Evolutionary conservation across 2,329 filamentous ascomycete species (phyloP).

Genomic region (Microcyclosporella mali): DNA sequence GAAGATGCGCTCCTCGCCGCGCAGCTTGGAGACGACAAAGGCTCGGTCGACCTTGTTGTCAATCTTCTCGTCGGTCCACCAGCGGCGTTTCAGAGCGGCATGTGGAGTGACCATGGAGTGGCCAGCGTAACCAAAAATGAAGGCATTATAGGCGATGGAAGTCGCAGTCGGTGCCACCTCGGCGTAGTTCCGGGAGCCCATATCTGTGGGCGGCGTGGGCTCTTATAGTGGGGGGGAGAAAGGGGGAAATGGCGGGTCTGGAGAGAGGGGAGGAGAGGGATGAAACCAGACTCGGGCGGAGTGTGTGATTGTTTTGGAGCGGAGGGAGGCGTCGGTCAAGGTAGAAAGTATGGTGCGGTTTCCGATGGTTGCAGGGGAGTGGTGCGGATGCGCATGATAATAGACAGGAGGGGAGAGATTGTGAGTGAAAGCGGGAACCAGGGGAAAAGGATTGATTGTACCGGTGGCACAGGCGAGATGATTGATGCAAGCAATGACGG

Average conservation of each 20-base stretch:
- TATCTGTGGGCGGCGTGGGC: constrained; percentile 7
- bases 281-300: background rate
- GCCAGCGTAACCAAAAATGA: constrained; percentile 46
- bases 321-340: background rate
- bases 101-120: constrained; percentile 47
- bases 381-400: background rate
- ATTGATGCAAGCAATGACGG: background rate
- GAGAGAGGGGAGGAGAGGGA: background rate
- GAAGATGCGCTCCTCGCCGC: constrained; percentile 56
- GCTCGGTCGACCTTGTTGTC: constrained; percentile 62
- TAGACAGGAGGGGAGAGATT: background rate
- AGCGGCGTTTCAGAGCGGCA: constrained; percentile 48
- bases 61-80: constrained; percentile 68
- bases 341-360: background rate
- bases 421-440: background rate
- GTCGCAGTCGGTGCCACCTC: constrained; percentile 32
- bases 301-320: background rate
- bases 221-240: background rate
- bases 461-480: background rate
- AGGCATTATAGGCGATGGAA: constrained; percentile 43
- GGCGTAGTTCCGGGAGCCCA: constrained; percentile 32
- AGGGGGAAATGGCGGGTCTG: background rate
- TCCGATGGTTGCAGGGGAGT: background rate
- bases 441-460: background rate
- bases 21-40: constrained; percentile 60